Percentiles rank a stretch among this genome's conserved stretches.
phyloP scores from a whole-genome alignment of 345 rosid species.

The Populus simonii region DNA sequence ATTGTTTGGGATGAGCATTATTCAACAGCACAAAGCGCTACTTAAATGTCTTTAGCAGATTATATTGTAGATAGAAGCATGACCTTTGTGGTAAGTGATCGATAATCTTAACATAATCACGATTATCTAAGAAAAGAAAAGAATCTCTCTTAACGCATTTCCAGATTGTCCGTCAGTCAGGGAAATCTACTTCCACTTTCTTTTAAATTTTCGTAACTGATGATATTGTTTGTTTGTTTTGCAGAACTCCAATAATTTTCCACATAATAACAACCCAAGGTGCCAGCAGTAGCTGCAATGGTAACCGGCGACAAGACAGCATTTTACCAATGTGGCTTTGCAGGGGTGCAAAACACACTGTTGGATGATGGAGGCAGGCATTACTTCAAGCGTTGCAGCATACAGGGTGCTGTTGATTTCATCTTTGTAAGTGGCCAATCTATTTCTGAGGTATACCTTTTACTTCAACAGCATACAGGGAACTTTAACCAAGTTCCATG shows the following conservation, averaged over 20 bases:
- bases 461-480: too few species aligned
- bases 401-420: conserved; percentile 83
- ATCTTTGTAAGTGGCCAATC: conserved; percentile 80
- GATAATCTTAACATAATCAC: neutral
- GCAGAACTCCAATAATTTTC: conserved; percentile 69
- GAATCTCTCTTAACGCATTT: too few species aligned
- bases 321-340: conserved; percentile 58
- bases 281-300: conserved; percentile 65
- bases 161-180: too few species aligned
- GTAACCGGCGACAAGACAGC: conserved; percentile 58
- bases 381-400: conserved; percentile 56
- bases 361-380: conserved; percentile 75
- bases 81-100: conserved; percentile 21
- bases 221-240: neutral
- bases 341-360: conserved; percentile 71
- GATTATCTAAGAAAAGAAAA: too few species aligned
- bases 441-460: conserved; percentile 54
- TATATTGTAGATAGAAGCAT: conserved; percentile 52
- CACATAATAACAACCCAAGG: conserved; percentile 32
- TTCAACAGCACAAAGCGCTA: conserved; percentile 44
- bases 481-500: neutral
- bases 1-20: conserved; percentile 68
- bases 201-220: neutral
- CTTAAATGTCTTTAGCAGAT: conserved; percentile 63
- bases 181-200: neutral